phyloP scores from a whole-genome alignment of 169 alveolate species.

The Plasmodium gonderi region DNA sequence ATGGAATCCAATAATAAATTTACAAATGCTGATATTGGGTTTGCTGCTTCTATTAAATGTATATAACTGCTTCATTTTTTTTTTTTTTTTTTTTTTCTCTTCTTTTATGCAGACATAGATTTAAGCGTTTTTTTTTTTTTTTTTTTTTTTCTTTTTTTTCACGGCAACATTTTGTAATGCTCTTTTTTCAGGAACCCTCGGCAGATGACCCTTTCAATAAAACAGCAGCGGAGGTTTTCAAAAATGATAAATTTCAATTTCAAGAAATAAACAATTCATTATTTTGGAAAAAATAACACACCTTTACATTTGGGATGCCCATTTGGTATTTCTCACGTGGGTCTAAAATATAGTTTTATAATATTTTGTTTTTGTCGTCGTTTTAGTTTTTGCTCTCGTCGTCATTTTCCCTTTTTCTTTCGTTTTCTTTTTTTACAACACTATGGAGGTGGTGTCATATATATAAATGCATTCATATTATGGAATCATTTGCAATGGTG shows the following conservation, averaged over 20 bases:
- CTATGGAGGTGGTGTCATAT: too few species aligned
- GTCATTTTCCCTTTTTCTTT: neutral
- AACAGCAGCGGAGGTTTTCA: slow-evolving; percentile 43
- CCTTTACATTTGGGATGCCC: neutral
- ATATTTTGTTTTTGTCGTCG: neutral
- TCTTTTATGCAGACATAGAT: neutral
- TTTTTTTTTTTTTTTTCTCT: neutral
- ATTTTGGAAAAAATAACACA: neutral
- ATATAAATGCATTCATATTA: too few species aligned
- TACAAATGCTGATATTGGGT: slow-evolving; percentile 64
- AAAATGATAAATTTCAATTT: slow-evolving; percentile 23
- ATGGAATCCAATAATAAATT: slow-evolving; percentile 65
- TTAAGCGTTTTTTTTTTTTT: slow-evolving; percentile 1
- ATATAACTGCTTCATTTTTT: neutral
- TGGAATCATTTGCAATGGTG: too few species aligned
- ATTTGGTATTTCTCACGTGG: neutral
- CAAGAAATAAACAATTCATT: slow-evolving; percentile 47
- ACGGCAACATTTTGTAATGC: too few species aligned
- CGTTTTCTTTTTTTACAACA: neutral
- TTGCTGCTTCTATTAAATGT: slow-evolving; percentile 43
- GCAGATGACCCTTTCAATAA: slow-evolving; percentile 63
- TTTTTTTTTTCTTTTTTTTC: neutral
- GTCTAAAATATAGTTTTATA: neutral
- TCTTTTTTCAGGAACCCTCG: slow-evolving; percentile 58
- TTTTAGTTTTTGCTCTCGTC: neutral